Conservation (phyloP, 2,329 filamentous ascomycete genomes). For the Trichoderma aggressivum region DNA sequence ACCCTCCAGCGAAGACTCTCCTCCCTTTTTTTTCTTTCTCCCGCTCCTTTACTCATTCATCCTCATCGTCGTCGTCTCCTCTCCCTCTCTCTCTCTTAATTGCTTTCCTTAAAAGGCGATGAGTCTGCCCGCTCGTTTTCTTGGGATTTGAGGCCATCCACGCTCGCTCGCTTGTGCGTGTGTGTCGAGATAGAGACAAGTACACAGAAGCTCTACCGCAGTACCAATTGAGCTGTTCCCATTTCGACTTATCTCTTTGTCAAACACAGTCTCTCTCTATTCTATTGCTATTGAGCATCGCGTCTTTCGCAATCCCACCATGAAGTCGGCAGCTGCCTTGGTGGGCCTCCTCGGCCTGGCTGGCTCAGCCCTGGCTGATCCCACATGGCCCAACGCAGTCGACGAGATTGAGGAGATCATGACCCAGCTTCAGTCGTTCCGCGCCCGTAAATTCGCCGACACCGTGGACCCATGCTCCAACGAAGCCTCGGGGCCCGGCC, state of each 20-base stretch:
- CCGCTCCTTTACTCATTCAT: not conserved
- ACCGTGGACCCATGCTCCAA: slow-evolving; percentile 56
- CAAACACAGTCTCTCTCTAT: not conserved
- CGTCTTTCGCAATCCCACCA: slow-evolving; percentile 12
- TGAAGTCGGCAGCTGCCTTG: slow-evolving; percentile 27
- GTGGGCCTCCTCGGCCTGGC: slow-evolving; percentile 38
- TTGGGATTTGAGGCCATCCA: slow-evolving; percentile 1
- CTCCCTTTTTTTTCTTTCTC: not conserved
- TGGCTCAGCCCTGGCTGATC: slow-evolving; percentile 40
- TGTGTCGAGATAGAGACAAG: not conserved
- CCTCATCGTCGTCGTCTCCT: not conserved
- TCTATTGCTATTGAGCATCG: not conserved
- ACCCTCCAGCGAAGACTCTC: not conserved
- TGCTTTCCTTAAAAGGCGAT: not conserved
- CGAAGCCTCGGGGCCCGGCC: slow-evolving; percentile 50
- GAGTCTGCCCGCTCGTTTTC: not conserved
- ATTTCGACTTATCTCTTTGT: not conserved
- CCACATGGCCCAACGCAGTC: slow-evolving; percentile 57
- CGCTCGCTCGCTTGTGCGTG: not conserved
- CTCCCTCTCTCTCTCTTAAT: not conserved
- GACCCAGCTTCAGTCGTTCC: slow-evolving; percentile 55
- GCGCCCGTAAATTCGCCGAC: slow-evolving; percentile 53
- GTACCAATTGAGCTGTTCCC: not conserved
- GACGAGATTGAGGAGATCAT: slow-evolving; percentile 64
- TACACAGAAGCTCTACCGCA: not conserved